A percentile compares a stretch with the other conserved stretches of the same genome.
Evolutionary conservation across 345 rosid genomes (phyloP).

Genomic region (Eucalyptus curtisii): DNA sequence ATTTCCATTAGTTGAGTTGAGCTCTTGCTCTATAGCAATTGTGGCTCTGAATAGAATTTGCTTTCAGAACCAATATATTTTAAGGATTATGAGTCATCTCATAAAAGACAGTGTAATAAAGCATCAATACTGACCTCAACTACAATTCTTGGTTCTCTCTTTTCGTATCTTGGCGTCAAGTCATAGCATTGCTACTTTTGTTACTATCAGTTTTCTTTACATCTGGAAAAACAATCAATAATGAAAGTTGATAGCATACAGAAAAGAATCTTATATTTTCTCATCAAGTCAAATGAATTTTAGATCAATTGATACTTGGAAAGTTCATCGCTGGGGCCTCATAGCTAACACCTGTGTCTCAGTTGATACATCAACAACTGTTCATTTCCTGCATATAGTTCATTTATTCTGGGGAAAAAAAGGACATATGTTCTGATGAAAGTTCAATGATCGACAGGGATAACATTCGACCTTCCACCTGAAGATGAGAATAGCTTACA

Average conservation of each 20-base stretch:
- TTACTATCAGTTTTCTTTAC: background rate
- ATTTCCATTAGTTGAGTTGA: background rate
- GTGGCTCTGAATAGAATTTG: background rate
- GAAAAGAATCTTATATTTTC: background rate
- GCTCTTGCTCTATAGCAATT: background rate
- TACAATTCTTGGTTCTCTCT: background rate
- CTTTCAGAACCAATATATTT: background rate
- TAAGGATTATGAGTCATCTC: no score
- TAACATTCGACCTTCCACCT: background rate
- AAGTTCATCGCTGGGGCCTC: background rate
- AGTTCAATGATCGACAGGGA: background rate
- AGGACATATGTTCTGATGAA: background rate
- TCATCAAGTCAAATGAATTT: background rate
- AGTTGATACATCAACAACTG: background rate
- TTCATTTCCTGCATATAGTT: background rate
- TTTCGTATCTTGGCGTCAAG: background rate
- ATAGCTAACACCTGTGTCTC: background rate
- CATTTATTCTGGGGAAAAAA: background rate
- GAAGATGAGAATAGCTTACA: background rate
- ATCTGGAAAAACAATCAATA: background rate
- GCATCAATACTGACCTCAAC: no score
- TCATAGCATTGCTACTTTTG: background rate
- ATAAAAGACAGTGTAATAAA: no score
- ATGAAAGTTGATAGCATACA: background rate
- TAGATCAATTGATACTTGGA: background rate